Percentiles rank a stretch among this genome's conserved stretches.
Conservation (phyloP, 495 filamentous ascomycete species). For the Xylaria intraflava region DNA sequence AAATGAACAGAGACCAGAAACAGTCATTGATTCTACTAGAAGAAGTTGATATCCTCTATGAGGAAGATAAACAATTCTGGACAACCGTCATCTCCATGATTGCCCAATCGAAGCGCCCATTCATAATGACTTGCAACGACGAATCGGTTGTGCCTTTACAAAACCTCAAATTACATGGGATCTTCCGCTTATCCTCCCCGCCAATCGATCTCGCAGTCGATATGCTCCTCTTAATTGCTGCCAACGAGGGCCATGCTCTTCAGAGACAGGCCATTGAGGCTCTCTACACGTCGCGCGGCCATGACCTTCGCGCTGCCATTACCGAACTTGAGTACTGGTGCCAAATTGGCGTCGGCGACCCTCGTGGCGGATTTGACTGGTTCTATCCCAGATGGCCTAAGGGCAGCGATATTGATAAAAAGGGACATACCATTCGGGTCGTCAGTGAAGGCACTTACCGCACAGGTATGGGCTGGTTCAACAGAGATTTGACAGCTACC, state of each 20-base stretch:
- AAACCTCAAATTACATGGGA: slow-evolving; percentile 68
- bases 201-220: slow-evolving; percentile 65
- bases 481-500: slow-evolving; percentile 42
- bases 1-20: slow-evolving; percentile 58
- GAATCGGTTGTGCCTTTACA: slow-evolving; percentile 68
- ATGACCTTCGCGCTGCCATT: slow-evolving; percentile 76
- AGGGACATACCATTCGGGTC: slow-evolving; percentile 64
- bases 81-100: slow-evolving; percentile 68
- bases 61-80: slow-evolving; percentile 96
- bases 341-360: slow-evolving; percentile 89
- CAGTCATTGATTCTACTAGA: slow-evolving; percentile 94
- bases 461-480: slow-evolving; percentile 69
- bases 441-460: slow-evolving; percentile 77
- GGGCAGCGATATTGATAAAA: slow-evolving; percentile 57
- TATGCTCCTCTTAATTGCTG: slow-evolving; percentile 75
- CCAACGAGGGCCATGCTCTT: slow-evolving; percentile 84
- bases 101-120: slow-evolving; percentile 75
- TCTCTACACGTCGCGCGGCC: slow-evolving; percentile 59
- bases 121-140: slow-evolving; percentile 92
- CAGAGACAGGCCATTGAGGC: slow-evolving; percentile 55
- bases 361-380: slow-evolving; percentile 84
- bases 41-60: slow-evolving; percentile 89
- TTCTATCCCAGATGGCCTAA: slow-evolving; percentile 69
- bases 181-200: slow-evolving; percentile 71
- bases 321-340: slow-evolving; percentile 93